These are phyloP conservation scores for Candida freyschussii DNA, from an alignment of 1,139 yeast species.

Conservation along the genomic window DNA sequence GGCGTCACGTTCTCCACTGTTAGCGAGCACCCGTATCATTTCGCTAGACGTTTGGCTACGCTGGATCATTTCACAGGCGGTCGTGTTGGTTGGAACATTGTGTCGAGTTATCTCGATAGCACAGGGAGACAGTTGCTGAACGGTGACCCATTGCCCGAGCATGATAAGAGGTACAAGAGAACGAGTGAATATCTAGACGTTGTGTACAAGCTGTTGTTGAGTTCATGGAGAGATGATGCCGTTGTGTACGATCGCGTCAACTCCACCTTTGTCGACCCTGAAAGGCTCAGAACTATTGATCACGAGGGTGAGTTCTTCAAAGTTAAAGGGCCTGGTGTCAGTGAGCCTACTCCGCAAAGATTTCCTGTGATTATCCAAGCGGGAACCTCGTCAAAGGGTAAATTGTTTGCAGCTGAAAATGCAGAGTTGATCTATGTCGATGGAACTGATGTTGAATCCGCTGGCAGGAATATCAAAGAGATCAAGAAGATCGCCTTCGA, in stretches of 20 bases:
- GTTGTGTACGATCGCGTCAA: conserved; percentile 1
- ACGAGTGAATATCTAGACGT: conserved; percentile 38
- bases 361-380: conserved; percentile 5
- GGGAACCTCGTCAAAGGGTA: conserved; percentile 1
- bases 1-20: conserved; percentile 38
- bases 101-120: conserved; percentile 36
- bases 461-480: neutral
- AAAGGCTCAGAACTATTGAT: conserved; percentile 1
- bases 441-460: neutral
- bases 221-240: conserved; percentile 5
- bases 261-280: conserved; percentile 1
- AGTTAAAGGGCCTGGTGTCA: conserved; percentile 3
- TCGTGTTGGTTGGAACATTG: conserved; percentile 40
- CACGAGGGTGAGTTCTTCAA: conserved; percentile 3
- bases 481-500: conserved; percentile 23
- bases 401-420: conserved; percentile 1
- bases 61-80: conserved; percentile 37
- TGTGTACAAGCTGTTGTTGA: conserved; percentile 23
- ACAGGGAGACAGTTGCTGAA: conserved; percentile 34
- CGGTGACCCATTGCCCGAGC: conserved; percentile 30
- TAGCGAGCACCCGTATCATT: conserved; percentile 37
- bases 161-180: conserved; percentile 33
- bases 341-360: conserved; percentile 3
- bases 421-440: conserved; percentile 2
- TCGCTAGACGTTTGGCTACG: conserved; percentile 39